Evolutionary conservation across 2,329 filamentous ascomycete genomes (phyloP).

Genomic region (Tolypocladium sp.): DNA sequence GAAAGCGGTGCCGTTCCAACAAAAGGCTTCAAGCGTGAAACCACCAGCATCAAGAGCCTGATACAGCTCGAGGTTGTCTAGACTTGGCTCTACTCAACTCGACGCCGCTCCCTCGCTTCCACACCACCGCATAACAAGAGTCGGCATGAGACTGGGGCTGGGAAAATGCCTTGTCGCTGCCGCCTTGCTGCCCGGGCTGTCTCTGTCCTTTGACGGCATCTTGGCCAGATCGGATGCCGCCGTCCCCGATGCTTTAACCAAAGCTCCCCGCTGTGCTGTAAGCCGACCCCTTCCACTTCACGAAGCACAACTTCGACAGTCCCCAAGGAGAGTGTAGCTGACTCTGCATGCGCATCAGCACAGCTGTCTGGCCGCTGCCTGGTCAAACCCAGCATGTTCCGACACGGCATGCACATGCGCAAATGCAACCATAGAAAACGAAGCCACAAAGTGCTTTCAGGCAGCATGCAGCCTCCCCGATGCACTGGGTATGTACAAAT

Average conservation of each 20-base stretch:
- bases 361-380: background rate
- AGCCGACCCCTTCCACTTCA: background rate
- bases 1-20: background rate
- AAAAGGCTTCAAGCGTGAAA: background rate
- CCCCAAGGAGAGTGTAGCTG: background rate
- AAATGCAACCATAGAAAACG: background rate
- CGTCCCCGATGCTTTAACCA: background rate
- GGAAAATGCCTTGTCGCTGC: background rate
- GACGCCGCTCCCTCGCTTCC: background rate
- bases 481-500: background rate
- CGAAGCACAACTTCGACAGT: background rate
- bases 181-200: conserved; percentile 14
- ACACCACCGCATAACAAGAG: background rate
- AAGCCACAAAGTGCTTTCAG: background rate
- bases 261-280: background rate
- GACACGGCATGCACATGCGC: background rate
- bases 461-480: background rate
- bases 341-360: background rate
- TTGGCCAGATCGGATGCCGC: background rate
- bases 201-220: background rate
- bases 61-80: background rate
- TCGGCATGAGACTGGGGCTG: background rate
- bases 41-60: background rate
- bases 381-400: background rate
- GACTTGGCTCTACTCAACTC: background rate